Base-by-base conservation (phyloP, 805 yeast genomes). In the Yarrowia deformans region DNA sequence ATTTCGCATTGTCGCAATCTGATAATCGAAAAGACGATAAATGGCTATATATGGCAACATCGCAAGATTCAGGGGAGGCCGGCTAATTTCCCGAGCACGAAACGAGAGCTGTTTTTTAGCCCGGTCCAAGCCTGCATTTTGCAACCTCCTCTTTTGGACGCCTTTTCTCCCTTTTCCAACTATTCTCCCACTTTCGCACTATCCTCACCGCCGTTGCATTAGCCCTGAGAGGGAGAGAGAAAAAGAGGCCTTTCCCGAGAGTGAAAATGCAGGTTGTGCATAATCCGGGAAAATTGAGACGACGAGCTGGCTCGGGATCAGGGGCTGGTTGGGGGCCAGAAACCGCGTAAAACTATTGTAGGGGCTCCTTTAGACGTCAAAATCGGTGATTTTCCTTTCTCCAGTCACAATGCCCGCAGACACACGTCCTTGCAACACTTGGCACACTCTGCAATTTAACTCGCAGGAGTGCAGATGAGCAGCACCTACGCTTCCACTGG, bases 211-310 rank as follows among this genome's bases (percentile, higher is more conserved):
- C 18, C 52, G 18, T 13, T 29, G 35, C 52, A 29, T 48, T 48
- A 29, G 35, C 19, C 23, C 23, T 23, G 29, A 23, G 29, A 23
- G 29, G 29, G 29, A 23, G 29, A 23, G 29, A 23, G 29, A 23
- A 23, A 23, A 23, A 23, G 60, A 54, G 60, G 45, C 12, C 45
- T 37, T 54, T 54, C 39, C 60, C 45, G 60, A 54, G 29, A 23
- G 29, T 2, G 29, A 54, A 54, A 54, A 54, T 39, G 60, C 60
- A 54, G 45, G 35, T 37, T 3, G 45, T 54, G 60, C 60, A 54
- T 54, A 54, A 54, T 54, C 60, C 60, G 60, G 45, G 29, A 35
- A 52, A 52, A 14, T 2, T 32, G 39, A 8, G 10, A 3, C 23
- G 34, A 13, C 13, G 10, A 4, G 16, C n/a, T 40, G 13, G 18